Evolutionary conservation across 352 stramenopile species (phyloP), one percentile per base, ranked within the genome.

Genomic region (Phytophthora pluvialis): DNA sequence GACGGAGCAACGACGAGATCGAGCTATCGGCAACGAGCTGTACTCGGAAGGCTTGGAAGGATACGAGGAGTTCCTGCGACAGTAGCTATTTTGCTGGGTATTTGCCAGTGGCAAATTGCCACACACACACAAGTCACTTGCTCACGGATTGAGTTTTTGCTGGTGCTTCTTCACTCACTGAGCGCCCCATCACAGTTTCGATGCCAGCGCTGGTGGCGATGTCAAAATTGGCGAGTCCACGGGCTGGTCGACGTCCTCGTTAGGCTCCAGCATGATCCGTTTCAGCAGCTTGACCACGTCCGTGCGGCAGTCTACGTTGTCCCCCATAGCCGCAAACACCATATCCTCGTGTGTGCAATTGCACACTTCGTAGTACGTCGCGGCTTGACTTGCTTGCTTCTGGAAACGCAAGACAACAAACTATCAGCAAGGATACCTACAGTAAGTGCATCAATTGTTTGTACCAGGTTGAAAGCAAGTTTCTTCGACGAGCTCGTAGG

Each of bases 311-410:
- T 67, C 35, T 15, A 89, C 70, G 35, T 70, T 71, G 59, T 91
- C 80, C n/a, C 82, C 82, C 82, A 91, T 89, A 28, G 74, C 62
- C n/a, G 82, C 78, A 52, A 91, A 87, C 28, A 89, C 63, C 39
- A 91, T 80, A 52, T 86, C 74, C 60, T 89, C 76, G 61, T 91
- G 81, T 33, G 48, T 80, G 51, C 82, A 89, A 21, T 79, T 59
- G n/a, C 47, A 36, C 28, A 91, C 61, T 64, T 79, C 62, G 36
- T 64, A 66, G 45, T 78, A 89, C 45, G 75, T 70, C 18, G 66
- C 78, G 35, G 40, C 26, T 66, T 88, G 74, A 6, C 65, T 66
- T 21, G 80, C 70, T 70, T 79, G 47, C 35, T 57, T 68, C 82
- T 89, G 57, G n/a, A 36, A 46, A 33, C 9, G 58, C 21, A 7